phyloP scores from a whole-genome alignment of 805 yeast genomes.

The Metschnikowia proteae region DNA sequence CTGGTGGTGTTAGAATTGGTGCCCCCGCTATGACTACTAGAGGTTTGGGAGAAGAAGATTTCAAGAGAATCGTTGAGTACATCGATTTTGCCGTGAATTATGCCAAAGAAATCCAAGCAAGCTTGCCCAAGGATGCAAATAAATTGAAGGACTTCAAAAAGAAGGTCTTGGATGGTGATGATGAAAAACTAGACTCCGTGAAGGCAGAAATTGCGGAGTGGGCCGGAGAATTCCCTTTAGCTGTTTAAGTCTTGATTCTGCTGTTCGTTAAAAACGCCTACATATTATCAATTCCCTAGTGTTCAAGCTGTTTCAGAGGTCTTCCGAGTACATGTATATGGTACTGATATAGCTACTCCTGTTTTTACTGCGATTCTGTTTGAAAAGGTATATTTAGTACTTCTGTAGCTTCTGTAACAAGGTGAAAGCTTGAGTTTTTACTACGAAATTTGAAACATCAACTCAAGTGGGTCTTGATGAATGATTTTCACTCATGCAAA shows the following conservation, averaged over 20 bases:
- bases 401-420: too few species aligned
- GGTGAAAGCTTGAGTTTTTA: too few species aligned
- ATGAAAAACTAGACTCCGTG: slow-evolving; percentile 55
- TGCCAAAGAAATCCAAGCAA: slow-evolving; percentile 71
- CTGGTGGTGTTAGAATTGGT: slow-evolving; percentile 96
- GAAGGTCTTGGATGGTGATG: slow-evolving; percentile 54
- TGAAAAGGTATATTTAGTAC: too few species aligned
- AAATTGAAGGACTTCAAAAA: slow-evolving; percentile 94
- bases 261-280: too few species aligned
- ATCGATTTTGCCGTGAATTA: slow-evolving; percentile 53
- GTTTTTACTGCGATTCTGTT: too few species aligned
- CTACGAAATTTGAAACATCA: too few species aligned
- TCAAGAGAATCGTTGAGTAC: slow-evolving; percentile 72
- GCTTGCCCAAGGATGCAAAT: slow-evolving; percentile 88
- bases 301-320: too few species aligned
- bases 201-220: slow-evolving; percentile 81
- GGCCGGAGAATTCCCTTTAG: slow-evolving; percentile 82
- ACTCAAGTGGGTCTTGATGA: too few species aligned
- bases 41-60: slow-evolving; percentile 88
- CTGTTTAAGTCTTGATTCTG: slow-evolving; percentile 24
- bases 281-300: too few species aligned
- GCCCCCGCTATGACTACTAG: slow-evolving; percentile 99
- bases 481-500: too few species aligned
- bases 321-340: too few species aligned
- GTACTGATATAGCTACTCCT: too few species aligned